A percentile compares a stretch with the other conserved stretches of the same genome.
Conservation (phyloP, 2,329 filamentous ascomycete genomes). For the Ploettnerulaceae sp. region DNA sequence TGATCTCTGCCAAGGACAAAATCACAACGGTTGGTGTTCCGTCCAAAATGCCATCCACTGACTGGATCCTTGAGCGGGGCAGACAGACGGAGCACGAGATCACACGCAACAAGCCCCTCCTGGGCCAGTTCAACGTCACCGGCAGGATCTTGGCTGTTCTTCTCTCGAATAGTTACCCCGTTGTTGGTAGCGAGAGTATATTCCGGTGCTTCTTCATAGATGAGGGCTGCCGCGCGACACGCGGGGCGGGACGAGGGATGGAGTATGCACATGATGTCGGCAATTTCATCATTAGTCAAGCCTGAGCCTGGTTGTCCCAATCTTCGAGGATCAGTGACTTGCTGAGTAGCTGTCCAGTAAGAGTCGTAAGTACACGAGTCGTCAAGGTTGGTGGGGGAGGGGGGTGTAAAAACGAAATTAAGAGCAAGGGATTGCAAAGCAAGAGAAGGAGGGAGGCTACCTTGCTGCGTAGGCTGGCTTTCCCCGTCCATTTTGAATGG, state of each 20-base stretch:
- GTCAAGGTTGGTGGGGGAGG: constrained; percentile 2
- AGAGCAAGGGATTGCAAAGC: constrained; percentile 1
- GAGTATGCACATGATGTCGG: constrained; percentile 85
- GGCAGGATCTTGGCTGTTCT: constrained; percentile 10
- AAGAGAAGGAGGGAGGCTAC: constrained; percentile 19
- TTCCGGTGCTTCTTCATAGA: constrained; percentile 47
- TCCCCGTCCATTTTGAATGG: constrained; percentile 28
- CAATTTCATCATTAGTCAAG: constrained; percentile 74
- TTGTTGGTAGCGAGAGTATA: constrained; percentile 48
- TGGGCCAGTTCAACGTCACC: constrained; percentile 21
- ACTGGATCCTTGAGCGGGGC: constrained; percentile 62
- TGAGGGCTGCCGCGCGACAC: constrained; percentile 55
- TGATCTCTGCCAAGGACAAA: constrained; percentile 63
- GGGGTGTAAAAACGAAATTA: constrained; percentile 7
- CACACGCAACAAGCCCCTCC: constrained; percentile 37
- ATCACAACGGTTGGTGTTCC: constrained; percentile 69
- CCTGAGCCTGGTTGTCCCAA: constrained; percentile 77
- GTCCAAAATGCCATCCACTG: constrained; percentile 80
- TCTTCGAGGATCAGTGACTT: constrained; percentile 73
- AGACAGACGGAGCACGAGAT: constrained; percentile 78
- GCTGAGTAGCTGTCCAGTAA: constrained; percentile 61
- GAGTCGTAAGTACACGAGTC: constrained; percentile 19
- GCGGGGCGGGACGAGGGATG: constrained; percentile 73
- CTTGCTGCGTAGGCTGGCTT: constrained; percentile 30
- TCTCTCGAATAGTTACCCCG: constrained; percentile 25